Percentiles rank a stretch among this genome's conserved stretches.
Conservation (phyloP, 2,329 filamentous ascomycete genomes). For the Emergomyces pasteurianus region DNA sequence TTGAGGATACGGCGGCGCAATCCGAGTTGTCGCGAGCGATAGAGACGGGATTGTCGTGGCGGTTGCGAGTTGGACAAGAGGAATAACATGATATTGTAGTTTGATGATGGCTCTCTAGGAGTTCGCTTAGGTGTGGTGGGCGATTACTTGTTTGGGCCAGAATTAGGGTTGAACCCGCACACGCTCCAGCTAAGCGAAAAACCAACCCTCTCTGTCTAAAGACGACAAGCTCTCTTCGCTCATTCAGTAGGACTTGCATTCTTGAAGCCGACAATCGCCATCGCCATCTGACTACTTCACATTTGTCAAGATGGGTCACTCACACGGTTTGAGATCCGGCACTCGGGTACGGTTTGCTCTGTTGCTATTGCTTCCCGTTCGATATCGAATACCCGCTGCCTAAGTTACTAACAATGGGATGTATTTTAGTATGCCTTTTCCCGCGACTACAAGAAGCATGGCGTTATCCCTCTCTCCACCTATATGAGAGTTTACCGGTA, state of each 20-base stretch:
- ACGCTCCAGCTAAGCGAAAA: constrained; percentile 11
- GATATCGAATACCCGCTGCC: neutral
- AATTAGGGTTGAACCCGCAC: constrained; percentile 13
- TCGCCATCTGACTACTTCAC: constrained; percentile 30
- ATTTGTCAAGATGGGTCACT: constrained; percentile 67
- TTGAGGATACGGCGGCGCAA: constrained; percentile 22
- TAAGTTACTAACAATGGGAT: neutral
- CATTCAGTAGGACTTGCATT: constrained; percentile 14
- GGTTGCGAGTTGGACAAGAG: constrained; percentile 6
- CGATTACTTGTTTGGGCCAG: constrained; percentile 4
- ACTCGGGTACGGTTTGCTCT: constrained; percentile 55
- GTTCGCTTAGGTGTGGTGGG: constrained; percentile 9
- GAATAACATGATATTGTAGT: constrained; percentile 3
- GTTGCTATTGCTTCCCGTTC: neutral
- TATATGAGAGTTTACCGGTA: constrained; percentile 92
- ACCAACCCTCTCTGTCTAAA: constrained; percentile 12
- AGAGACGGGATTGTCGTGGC: constrained; percentile 1
- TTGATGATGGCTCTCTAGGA: constrained; percentile 4
- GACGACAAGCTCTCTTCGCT: constrained; percentile 4
- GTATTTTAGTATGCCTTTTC: constrained; percentile 69
- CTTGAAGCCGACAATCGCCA: constrained; percentile 34
- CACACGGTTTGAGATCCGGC: constrained; percentile 74
- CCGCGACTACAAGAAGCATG: constrained; percentile 88
- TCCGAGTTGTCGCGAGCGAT: constrained; percentile 14
- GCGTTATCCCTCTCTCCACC: constrained; percentile 83